A percentile compares a stretch with the other conserved stretches of the same genome.
These are phyloP conservation scores for Neurospora sp. DNA, from an alignment of 2,329 filamentous ascomycete genomes.

Conservation along the genomic window DNA sequence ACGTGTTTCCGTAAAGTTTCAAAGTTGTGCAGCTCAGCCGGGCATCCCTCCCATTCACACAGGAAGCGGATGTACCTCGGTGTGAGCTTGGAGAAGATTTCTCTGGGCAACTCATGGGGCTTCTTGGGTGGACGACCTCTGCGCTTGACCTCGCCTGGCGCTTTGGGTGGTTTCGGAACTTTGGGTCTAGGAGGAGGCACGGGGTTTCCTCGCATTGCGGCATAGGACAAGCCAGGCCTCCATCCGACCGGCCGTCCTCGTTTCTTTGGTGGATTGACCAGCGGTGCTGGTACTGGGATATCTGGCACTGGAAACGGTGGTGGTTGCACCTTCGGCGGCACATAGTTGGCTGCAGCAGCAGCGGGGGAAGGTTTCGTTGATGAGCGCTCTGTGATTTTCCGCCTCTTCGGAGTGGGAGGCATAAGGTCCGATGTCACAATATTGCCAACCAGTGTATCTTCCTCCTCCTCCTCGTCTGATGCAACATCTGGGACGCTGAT, in stretches of 20 bases:
- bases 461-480: background rate
- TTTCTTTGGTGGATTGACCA: slow-evolving; percentile 15
- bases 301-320: background rate
- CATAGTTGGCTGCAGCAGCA: background rate
- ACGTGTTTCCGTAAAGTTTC: slow-evolving; percentile 48
- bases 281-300: slow-evolving; percentile 2
- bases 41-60: slow-evolving; percentile 51
- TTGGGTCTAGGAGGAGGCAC: slow-evolving; percentile 7
- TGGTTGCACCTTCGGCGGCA: background rate
- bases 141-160: slow-evolving; percentile 20
- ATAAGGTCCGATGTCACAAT: slow-evolving; percentile 13
- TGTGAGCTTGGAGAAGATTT: slow-evolving; percentile 31
- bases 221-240: slow-evolving; percentile 24
- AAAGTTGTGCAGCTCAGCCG: slow-evolving; percentile 52
- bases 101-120: slow-evolving; percentile 27
- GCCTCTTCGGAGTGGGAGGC: background rate
- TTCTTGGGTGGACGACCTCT: slow-evolving; percentile 33
- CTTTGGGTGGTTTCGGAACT: slow-evolving; percentile 2
- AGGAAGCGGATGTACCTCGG: slow-evolving; percentile 41
- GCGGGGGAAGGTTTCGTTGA: background rate
- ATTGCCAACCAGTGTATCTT: background rate
- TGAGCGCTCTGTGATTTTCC: background rate
- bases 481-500: background rate
- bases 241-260: slow-evolving; percentile 41
- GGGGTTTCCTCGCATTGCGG: slow-evolving; percentile 8